These are phyloP conservation scores for Penicillium sp. DNA, from an alignment of 2,329 filamentous ascomycete species.

Conservation along the genomic window DNA sequence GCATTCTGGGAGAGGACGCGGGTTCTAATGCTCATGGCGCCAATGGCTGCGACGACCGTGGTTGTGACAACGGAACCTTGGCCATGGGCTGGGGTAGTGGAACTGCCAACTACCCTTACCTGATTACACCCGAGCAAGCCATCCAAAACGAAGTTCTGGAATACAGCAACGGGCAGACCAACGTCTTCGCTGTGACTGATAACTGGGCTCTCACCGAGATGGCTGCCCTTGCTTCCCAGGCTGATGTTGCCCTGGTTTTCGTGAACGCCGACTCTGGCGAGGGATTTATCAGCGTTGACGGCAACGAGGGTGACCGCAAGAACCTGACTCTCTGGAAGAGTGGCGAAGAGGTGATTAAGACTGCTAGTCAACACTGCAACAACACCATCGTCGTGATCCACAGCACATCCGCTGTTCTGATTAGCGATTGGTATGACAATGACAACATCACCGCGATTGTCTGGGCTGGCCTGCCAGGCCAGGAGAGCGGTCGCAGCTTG, in stretches of 20 bases:
- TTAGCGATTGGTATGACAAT: constrained; percentile 60
- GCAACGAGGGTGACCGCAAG: constrained; percentile 82
- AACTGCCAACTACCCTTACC: constrained; percentile 60
- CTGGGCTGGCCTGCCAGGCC: constrained; percentile 71
- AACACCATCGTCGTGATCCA: constrained; percentile 94
- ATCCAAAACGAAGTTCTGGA: constrained; percentile 63
- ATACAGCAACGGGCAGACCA: constrained; percentile 56
- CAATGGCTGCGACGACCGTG: constrained; percentile 73
- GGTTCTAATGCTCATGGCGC: constrained; percentile 70
- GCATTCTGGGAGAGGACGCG: constrained; percentile 79
- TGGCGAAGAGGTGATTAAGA: constrained; percentile 77
- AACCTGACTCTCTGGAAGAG: constrained; percentile 88
- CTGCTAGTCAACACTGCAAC: constrained; percentile 71
- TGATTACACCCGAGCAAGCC: constrained; percentile 60
- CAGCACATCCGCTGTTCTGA: constrained; percentile 73
- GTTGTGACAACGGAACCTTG: constrained; percentile 58
- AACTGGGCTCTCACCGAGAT: constrained; percentile 56
- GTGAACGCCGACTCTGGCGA: constrained; percentile 85
- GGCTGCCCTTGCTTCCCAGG: constrained; percentile 49
- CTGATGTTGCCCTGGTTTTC: constrained; percentile 69
- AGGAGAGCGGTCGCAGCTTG: constrained; percentile 72
- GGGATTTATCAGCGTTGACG: constrained; percentile 78
- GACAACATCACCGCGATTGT: constrained; percentile 72
- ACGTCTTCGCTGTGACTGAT: constrained; percentile 59
- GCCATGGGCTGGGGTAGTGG: constrained; percentile 64